phyloP scores from a whole-genome alignment of 305 asterid species.

The Solanum hybrid region DNA sequence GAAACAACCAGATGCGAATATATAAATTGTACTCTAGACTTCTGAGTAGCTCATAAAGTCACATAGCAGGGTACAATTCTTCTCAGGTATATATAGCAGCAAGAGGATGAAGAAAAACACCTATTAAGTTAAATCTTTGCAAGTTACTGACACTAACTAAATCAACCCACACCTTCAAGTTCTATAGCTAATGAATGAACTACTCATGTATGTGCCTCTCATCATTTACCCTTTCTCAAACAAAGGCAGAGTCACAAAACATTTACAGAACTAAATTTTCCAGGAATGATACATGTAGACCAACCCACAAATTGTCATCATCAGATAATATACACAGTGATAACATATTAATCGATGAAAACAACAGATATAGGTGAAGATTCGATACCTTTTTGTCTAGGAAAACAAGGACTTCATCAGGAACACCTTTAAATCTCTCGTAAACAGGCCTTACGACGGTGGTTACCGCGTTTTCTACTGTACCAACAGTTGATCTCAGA shows the following conservation, averaged over 20 bases:
- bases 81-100: neutral
- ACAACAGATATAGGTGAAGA: neutral
- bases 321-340: neutral
- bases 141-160: neutral
- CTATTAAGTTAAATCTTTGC: neutral
- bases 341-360: neutral
- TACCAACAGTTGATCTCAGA: slow-evolving; percentile 19
- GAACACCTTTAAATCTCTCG: slow-evolving; percentile 17
- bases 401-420: slow-evolving; percentile 40
- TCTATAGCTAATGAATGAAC: neutral
- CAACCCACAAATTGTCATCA: neutral
- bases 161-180: neutral
- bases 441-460: slow-evolving; percentile 22
- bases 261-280: neutral
- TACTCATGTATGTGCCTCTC: neutral
- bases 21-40: neutral
- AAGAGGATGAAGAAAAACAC: neutral
- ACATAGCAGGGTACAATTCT: neutral
- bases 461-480: slow-evolving; percentile 24
- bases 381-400: slow-evolving; percentile 48
- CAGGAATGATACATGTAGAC: neutral
- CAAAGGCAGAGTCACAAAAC: neutral
- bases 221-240: neutral
- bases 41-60: neutral
- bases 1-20: neutral